Evolutionary conservation across 2,329 filamentous ascomycete genomes (phyloP), one percentile per base, ranked within the genome.

Genomic region (Neopestalotiopsis clavispora): DNA sequence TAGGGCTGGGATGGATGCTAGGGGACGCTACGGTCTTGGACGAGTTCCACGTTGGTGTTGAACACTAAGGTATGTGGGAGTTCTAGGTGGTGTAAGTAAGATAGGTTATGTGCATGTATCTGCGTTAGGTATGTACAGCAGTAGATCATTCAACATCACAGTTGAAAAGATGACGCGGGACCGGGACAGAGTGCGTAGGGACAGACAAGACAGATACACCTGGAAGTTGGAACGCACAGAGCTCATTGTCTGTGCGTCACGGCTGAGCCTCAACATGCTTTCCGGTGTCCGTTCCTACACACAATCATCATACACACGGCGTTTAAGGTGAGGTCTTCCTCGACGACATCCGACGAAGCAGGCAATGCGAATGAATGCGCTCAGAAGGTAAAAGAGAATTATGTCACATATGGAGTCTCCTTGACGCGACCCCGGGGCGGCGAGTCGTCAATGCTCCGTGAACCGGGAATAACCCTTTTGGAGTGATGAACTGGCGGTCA

Each of bases 401-500:
- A 67, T 59, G 52, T 59, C 65, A 67, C 65, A 60, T 4, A 67
- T 67, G 65, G 65, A 49, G 38, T 58, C 64, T 45, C 38, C 17
- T 23, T 58, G 45, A 52, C 9, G 20, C 42, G 34, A 20, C 23
- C 52, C 56, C 32, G 13, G 17, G 34, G 4, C 12, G 28, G 12
- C 56, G 30, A 63, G 10, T 69, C 65, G 71, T 73, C 71, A 69
- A 72, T 74, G 71, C 74, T 74, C 69, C 72, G 72, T 71, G 72
- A 72, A 70, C 73, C 71, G 74, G 75, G 74, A 76, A 73, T 70
- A 72, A 65, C 68, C 69, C 32, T 64, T 72, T 74, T 70, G 73
- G 74, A 72, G 71, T 76, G 78, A 80, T 80, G 81, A 85, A 85
- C 81, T 85, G 83, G 84, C 84, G 84, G 83, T 85, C 83, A 85